A percentile compares a stretch with the other conserved stretches of the same genome.
Evolutionary conservation across 805 yeast species (phyloP).

Genomic region (Wickerhamomyces pijperi): DNA sequence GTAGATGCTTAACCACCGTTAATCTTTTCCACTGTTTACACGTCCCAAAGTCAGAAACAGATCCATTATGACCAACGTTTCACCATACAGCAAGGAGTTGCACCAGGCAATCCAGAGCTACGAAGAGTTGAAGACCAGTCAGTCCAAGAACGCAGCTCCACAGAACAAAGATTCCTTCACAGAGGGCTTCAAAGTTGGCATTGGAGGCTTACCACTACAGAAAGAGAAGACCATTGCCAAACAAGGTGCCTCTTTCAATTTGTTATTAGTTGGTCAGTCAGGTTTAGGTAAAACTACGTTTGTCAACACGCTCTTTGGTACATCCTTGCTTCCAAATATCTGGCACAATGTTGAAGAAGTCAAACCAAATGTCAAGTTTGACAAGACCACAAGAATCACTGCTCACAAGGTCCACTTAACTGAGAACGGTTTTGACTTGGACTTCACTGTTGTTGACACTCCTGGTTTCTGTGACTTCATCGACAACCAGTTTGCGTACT

Average conservation of each 20-base stretch:
- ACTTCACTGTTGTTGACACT: constrained; percentile 57
- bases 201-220: constrained; percentile 20
- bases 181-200: constrained; percentile 12
- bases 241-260: constrained; percentile 64
- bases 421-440: constrained; percentile 49
- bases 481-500: constrained; percentile 58
- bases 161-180: not conserved
- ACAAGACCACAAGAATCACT: constrained; percentile 21
- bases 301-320: constrained; percentile 66
- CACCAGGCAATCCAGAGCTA: not conserved
- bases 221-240: constrained; percentile 23
- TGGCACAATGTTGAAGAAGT: constrained; percentile 29
- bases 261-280: constrained; percentile 79
- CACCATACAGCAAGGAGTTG: not conserved
- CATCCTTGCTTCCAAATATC: constrained; percentile 28
- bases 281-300: constrained; percentile 81
- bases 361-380: constrained; percentile 27
- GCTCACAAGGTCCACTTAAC: constrained; percentile 37
- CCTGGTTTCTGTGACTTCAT: constrained; percentile 68
- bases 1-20: no score
- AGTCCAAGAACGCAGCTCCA: no score
- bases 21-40: no score
- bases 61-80: not conserved
- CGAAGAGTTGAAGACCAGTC: not conserved
- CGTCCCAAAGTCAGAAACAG: no score